Conservation (phyloP, 1,284 basidiomycete genomes). For the Ceratobasidium papillatum region DNA sequence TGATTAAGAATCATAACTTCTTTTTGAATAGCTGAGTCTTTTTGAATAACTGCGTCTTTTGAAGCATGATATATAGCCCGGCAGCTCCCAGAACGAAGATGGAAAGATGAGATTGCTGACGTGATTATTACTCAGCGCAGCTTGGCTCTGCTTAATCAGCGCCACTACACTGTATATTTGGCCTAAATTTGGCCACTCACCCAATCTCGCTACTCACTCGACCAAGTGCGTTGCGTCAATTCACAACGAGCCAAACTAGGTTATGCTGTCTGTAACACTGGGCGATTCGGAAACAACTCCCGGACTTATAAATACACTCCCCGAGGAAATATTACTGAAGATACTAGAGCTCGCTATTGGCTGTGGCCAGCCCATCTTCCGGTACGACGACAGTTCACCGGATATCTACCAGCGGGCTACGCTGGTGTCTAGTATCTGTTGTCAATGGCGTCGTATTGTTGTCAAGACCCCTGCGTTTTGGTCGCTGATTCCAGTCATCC, state of each 20-base stretch:
- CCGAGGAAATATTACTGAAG: not conserved
- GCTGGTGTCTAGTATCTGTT: not conserved
- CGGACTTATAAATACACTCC: not conserved
- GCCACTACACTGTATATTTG: no score
- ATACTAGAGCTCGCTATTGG: not conserved
- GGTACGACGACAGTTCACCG: not conserved
- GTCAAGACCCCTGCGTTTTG: not conserved
- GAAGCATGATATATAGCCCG: no score
- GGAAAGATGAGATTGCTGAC: no score
- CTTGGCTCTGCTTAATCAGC: no score
- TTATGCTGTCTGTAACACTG: no score
- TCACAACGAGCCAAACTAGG: no score
- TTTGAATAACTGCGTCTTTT: not conserved
- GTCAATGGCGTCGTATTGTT: not conserved
- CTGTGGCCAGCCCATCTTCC: not conserved
- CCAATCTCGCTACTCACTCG: no score
- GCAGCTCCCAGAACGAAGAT: no score
- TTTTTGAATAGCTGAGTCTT: not conserved
- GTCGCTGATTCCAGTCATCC: not conserved
- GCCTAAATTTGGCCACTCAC: no score
- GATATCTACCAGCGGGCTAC: not conserved
- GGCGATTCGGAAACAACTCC: not conserved
- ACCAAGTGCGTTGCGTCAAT: no score
- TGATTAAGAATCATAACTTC: constrained; percentile 1
- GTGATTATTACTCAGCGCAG: no score